Conservation (phyloP, 371 early-diverging fungal genomes). For the Scutellospora calospora region DNA sequence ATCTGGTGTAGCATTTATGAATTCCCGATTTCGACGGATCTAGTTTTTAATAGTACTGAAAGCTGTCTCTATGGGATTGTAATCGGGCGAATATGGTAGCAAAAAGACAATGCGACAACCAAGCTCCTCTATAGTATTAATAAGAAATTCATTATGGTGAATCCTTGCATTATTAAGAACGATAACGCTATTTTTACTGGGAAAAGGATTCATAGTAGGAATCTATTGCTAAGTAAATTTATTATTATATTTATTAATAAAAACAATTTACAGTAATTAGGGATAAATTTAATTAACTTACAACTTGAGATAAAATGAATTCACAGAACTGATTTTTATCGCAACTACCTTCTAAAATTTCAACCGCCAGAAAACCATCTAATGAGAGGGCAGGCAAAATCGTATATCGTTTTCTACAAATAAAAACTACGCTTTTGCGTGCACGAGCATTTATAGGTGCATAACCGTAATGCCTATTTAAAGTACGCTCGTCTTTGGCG, state of each 20-base stretch:
- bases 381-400: neutral
- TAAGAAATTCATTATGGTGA: neutral
- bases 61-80: neutral
- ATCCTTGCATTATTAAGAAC: slow-evolving; percentile 3
- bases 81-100: slow-evolving; percentile 18
- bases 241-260: neutral
- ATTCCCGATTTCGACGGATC: neutral
- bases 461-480: neutral
- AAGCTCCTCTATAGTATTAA: neutral
- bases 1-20: neutral
- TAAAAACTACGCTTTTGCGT: neutral
- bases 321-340: neutral
- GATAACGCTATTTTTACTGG: neutral
- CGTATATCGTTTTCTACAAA: slow-evolving; percentile 17
- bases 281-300: neutral
- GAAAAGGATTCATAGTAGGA: slow-evolving; percentile 1
- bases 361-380: slow-evolving; percentile 12
- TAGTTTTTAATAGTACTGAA: neutral
- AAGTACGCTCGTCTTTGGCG: neutral
- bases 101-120: slow-evolving; percentile 18
- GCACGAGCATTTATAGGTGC: neutral
- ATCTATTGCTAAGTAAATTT: neutral
- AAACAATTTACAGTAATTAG: neutral
- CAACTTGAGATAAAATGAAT: slow-evolving; percentile 24
- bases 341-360: slow-evolving; percentile 1